These are phyloP conservation scores for Cymbidium sinense DNA, from an alignment of 106 monocot genomes.

Conservation along the genomic window DNA sequence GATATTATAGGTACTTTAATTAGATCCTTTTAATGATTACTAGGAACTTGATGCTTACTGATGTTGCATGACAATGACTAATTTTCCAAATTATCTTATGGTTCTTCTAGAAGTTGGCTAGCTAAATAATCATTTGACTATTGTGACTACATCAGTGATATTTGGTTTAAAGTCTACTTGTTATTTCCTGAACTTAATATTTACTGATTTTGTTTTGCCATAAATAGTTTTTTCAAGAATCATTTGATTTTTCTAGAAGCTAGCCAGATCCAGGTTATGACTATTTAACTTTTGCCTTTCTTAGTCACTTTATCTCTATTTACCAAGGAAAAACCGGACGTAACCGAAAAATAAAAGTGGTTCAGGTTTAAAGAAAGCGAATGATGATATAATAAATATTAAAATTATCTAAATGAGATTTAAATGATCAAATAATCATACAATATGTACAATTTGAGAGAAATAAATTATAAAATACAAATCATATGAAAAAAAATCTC, in stretches of 20 bases:
- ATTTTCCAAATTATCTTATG: not conserved
- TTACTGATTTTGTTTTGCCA: not conserved
- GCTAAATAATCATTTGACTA: not conserved
- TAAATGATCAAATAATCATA: too few relatives aligned
- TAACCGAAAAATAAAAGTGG: too few relatives aligned
- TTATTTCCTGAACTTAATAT: not conserved
- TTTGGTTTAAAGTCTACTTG: not conserved
- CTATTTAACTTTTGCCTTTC: not conserved
- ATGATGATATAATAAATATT: too few relatives aligned
- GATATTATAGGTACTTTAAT: not conserved
- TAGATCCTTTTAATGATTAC: not conserved
- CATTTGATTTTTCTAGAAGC: not conserved
- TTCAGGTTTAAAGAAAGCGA: too few relatives aligned
- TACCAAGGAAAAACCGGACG: too few relatives aligned
- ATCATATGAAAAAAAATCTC: too few relatives aligned
- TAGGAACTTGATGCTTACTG: not conserved
- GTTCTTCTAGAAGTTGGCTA: not conserved
- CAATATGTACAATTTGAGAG: too few relatives aligned
- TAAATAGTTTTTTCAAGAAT: not conserved
- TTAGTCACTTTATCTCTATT: not conserved
- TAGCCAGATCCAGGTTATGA: not conserved
- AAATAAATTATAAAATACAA: too few relatives aligned
- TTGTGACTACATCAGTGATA: not conserved
- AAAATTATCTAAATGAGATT: too few relatives aligned
- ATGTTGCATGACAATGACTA: not conserved